These are phyloP conservation scores for Russula foetens DNA, from an alignment of 768 basidiomycete genomes.

Conservation along the genomic window DNA sequence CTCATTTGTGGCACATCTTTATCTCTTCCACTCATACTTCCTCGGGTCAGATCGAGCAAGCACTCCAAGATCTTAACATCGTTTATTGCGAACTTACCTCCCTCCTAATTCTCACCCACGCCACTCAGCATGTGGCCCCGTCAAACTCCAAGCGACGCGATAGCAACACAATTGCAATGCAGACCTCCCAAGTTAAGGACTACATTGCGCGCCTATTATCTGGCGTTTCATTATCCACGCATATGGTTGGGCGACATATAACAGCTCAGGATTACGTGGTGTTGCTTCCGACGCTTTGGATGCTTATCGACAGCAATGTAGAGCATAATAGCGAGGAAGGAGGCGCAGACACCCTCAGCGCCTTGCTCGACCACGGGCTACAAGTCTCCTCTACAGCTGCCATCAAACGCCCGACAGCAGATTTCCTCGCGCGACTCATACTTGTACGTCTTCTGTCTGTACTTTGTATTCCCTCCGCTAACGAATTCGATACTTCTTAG, in stretches of 20 bases:
- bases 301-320: constrained; percentile 43
- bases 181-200: constrained; percentile 36
- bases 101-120: constrained; percentile 38
- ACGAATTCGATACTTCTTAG: constrained; percentile 29
- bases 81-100: constrained; percentile 73
- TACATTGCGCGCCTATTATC: constrained; percentile 54
- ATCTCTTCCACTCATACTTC: constrained; percentile 9
- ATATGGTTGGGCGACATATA: constrained; percentile 37
- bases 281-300: constrained; percentile 75
- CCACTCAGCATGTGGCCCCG: constrained; percentile 22
- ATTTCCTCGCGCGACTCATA: constrained; percentile 64
- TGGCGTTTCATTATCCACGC: constrained; percentile 27
- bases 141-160: constrained; percentile 11
- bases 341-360: constrained; percentile 36
- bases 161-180: constrained; percentile 7
- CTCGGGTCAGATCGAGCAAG: constrained; percentile 51
- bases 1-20: not conserved
- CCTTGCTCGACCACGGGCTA: constrained; percentile 58
- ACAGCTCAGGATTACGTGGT: constrained; percentile 50
- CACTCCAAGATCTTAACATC: constrained; percentile 63
- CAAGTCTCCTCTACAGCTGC: constrained; percentile 50
- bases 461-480: not conserved
- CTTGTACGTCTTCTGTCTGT: constrained; percentile 41
- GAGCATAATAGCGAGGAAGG: constrained; percentile 16
- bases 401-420: constrained; percentile 58